Percentiles rank a stretch among this genome's conserved stretches.
These are phyloP conservation scores for Collariella sp. DNA, from an alignment of 495 filamentous ascomycete genomes.

Conservation along the genomic window DNA sequence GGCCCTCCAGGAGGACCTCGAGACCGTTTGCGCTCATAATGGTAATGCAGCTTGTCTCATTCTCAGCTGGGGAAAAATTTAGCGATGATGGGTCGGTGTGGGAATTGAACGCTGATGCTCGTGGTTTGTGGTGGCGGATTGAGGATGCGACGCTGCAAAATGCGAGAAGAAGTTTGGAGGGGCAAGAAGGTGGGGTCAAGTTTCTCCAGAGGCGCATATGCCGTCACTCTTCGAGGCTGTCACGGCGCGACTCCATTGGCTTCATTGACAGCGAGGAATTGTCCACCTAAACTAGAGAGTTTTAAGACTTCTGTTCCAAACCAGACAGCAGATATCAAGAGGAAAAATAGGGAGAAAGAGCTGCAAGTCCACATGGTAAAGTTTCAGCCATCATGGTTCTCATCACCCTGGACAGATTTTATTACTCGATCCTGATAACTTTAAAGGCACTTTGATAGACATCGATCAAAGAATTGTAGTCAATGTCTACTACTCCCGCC, in stretches of 20 bases:
- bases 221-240: not conserved
- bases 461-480: no score
- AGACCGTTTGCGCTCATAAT: slow-evolving; percentile 55
- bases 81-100: slow-evolving; percentile 7
- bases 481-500: no score
- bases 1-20: slow-evolving; percentile 61
- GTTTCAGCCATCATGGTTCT: no score
- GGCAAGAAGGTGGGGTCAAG: slow-evolving; percentile 14
- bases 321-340: no score
- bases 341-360: no score
- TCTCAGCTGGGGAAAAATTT: slow-evolving; percentile 14
- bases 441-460: no score
- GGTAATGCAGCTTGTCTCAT: slow-evolving; percentile 19
- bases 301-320: no score
- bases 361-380: no score
- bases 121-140: slow-evolving; percentile 7
- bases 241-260: not conserved
- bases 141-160: slow-evolving; percentile 1
- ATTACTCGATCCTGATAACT: no score
- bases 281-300: not conserved
- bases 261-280: no score
- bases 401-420: no score
- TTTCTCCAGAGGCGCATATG: not conserved
- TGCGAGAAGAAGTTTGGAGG: slow-evolving; percentile 17
- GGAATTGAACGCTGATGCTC: slow-evolving; percentile 23